Base-by-base conservation (phyloP, 768 basidiomycete genomes). In the Stropharia rugosoannulata region DNA sequence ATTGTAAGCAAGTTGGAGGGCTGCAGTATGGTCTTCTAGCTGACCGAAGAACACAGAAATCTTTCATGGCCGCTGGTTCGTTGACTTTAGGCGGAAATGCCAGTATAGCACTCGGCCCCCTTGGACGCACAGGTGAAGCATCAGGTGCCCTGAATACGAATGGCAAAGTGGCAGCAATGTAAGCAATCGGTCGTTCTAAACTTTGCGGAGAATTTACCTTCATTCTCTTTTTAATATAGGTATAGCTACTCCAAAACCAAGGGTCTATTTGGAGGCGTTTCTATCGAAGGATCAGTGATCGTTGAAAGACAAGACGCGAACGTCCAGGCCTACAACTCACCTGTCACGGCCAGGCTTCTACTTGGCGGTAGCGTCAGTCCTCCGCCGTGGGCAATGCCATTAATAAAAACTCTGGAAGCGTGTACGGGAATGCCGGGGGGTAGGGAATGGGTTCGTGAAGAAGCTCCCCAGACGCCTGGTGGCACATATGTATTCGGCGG, bases 51-150 rank as follows among this genome's bases (percentile, higher is more conserved):
- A 25, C 37, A 38, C 65, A 90, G 83, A 81, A 75, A 71, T 86
- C 89, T 1, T 98, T 99, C 73, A 98, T 98, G 96, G 81, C 94
- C 11, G 89, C 94, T 13, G 96, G 97, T 7, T 91, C 88, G 6
- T 68, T 99, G 56, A 94, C 90, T 2, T 75, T 97, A 2, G 95
- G 95, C 16, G 95, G 95, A 12, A 96, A 95, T 66, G 75, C 95
- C 71, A 94, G 93, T 58, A 75, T 93, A 42, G 89, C 95, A 8
- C 79, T 97, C 0, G 96, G 96, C 2, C 96, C 96, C 9, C 75
- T 98, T 0, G 96, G 96, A 18, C 86, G 96, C 27, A 98, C 94
- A 65, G 92, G 90, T n/a, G 96, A 98, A 74, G 96, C 94, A 3
- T 79, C 74, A 57, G 95, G 93, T 15, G 78, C 92, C 0, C 60